Percentiles rank a stretch among this genome's conserved stretches.
Evolutionary conservation across 2,329 filamentous ascomycete genomes (phyloP).

Genomic region (Teratosphaeria epicoccoides): DNA sequence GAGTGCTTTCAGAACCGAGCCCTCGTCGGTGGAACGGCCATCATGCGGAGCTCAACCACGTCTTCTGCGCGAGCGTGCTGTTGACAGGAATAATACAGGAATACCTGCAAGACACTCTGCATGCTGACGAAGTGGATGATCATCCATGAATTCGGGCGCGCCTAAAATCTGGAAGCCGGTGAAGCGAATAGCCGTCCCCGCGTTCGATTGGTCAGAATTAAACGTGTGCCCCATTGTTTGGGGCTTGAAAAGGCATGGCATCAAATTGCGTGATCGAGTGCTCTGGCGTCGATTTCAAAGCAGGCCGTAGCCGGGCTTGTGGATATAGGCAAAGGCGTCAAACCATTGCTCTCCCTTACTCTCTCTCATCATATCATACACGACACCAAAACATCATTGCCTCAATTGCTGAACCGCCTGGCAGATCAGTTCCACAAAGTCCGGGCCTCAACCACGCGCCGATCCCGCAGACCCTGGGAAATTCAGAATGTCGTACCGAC

Average conservation of each 20-base stretch:
- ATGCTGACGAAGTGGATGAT: neutral
- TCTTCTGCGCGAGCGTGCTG: no score
- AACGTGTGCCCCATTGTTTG: conserved; percentile 1
- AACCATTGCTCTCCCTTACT: conserved; percentile 2
- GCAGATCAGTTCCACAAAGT: neutral
- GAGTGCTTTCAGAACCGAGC: no score
- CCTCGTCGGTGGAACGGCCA: no score
- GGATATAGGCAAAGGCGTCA: conserved; percentile 12
- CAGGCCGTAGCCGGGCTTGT: conserved; percentile 9
- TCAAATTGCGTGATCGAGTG: conserved; percentile 3
- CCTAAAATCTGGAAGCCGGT: neutral
- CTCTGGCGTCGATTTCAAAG: conserved; percentile 12
- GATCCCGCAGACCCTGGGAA: neutral
- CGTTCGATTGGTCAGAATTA: neutral
- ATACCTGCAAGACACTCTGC: neutral
- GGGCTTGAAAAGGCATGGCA: neutral
- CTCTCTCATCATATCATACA: neutral
- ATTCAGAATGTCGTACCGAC: conserved; percentile 16
- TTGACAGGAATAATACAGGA: no score
- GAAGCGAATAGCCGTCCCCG: neutral
- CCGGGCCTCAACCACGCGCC: neutral
- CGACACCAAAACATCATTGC: neutral
- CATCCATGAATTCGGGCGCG: neutral
- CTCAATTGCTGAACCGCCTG: neutral
- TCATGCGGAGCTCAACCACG: no score